Conservation (phyloP, 139 green algal genomes). For the Picochlorum sp. region DNA sequence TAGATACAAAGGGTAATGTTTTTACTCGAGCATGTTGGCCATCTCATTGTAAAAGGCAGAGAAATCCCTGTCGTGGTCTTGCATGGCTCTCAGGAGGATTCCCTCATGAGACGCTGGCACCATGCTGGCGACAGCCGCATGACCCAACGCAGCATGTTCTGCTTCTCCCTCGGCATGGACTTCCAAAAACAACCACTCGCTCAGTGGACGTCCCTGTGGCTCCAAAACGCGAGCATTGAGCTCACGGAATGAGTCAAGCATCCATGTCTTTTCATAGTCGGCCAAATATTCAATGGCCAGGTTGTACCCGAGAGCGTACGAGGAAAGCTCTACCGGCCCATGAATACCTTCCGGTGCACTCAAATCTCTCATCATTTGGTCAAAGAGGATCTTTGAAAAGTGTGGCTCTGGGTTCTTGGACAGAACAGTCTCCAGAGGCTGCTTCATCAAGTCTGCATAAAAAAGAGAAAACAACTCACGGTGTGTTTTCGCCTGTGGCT, state of each 20-base stretch:
- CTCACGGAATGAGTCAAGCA: conserved; percentile 77
- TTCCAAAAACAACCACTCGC: conserved; percentile 85
- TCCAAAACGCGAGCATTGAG: conserved; percentile 50
- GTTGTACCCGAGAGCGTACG: conserved; percentile 89
- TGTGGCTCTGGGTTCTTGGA: conserved; percentile 36
- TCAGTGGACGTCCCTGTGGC: conserved; percentile 27
- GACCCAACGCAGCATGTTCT: conserved; percentile 85
- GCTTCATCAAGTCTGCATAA: conserved; percentile 54
- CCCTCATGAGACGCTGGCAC: conserved; percentile 41
- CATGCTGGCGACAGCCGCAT: conserved; percentile 71
- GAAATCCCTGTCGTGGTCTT: conserved; percentile 85
- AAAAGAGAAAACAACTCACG: conserved; percentile 83
- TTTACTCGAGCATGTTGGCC: conserved; percentile 64
- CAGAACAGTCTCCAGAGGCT: conserved; percentile 55
- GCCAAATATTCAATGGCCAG: conserved; percentile 91
- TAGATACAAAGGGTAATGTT: not conserved
- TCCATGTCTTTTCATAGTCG: conserved; percentile 91
- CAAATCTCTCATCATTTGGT: conserved; percentile 74
- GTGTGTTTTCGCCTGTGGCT: conserved; percentile 62
- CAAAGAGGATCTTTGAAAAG: conserved; percentile 49
- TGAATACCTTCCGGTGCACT: conserved; percentile 19
- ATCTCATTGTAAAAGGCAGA: conserved; percentile 82
- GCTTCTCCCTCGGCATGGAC: conserved; percentile 82
- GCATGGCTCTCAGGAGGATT: conserved; percentile 62
- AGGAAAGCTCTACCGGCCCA: conserved; percentile 40